Percentiles rank a stretch among this genome's conserved stretches.
Evolutionary conservation across 2,329 filamentous ascomycete genomes (phyloP).

Genomic region (Mycocentrospora acerina): DNA sequence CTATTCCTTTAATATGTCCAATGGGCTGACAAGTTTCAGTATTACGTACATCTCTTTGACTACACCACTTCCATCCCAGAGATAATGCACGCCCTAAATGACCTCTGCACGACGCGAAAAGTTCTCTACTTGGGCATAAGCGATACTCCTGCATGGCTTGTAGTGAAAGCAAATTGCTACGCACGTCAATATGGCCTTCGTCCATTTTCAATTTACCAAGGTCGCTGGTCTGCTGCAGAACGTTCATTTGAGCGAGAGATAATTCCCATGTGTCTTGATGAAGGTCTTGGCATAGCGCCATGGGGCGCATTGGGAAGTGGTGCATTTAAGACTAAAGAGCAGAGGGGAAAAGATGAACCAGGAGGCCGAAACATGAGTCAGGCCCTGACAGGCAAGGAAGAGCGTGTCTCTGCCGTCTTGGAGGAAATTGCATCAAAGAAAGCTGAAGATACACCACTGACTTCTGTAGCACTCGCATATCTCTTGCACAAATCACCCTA

Average conservation of each 20-base stretch:
- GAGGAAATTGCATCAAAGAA: conserved; percentile 61
- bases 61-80: conserved; percentile 46
- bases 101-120: conserved; percentile 43
- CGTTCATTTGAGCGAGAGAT: conserved; percentile 72
- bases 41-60: conserved; percentile 46
- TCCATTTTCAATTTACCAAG: conserved; percentile 61
- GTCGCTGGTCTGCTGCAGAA: conserved; percentile 61
- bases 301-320: conserved; percentile 57
- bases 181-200: conserved; percentile 44
- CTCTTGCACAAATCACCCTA: conserved; percentile 70
- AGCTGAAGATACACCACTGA: conserved; percentile 56
- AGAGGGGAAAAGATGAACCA: too few relatives aligned
- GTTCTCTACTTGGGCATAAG: conserved; percentile 49
- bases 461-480: conserved; percentile 68
- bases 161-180: conserved; percentile 31
- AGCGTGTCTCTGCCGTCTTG: conserved; percentile 57
- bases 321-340: conserved; percentile 41
- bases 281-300: conserved; percentile 63
- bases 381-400: conserved; percentile 54
- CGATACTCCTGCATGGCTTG: conserved; percentile 46
- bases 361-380: too few relatives aligned
- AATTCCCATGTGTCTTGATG: conserved; percentile 63
- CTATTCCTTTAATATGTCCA: conserved; percentile 35
- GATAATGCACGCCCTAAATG: conserved; percentile 47
- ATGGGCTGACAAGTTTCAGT: conserved; percentile 31